phyloP scores from a whole-genome alignment of 106 monocot species.

The Acanthochlamys bracteata region DNA sequence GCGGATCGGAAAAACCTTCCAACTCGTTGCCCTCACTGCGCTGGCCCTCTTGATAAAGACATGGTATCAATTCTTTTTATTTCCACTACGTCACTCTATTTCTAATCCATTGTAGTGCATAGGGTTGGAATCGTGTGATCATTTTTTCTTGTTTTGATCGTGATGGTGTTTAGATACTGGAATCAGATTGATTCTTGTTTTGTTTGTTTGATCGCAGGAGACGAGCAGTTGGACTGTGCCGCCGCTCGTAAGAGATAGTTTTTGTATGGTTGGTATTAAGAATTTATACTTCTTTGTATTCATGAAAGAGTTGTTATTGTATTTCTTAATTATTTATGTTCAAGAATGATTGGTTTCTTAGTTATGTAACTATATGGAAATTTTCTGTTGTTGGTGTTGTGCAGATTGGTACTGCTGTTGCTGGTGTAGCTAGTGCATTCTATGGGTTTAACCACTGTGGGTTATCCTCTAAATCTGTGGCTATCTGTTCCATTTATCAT shows the following conservation, averaged over 20 bases:
- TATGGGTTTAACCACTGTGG: constrained; percentile 93
- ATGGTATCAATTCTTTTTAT: constrained; percentile 30
- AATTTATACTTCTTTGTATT: not conserved
- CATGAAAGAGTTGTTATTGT: no score
- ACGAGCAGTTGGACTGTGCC: constrained; percentile 75
- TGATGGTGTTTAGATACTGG: not conserved
- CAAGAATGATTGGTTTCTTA: not conserved
- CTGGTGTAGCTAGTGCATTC: constrained; percentile 65
- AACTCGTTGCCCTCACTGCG: constrained; percentile 51
- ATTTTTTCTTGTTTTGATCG: not conserved
- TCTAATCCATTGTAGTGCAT: no score
- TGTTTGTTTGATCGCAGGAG: constrained; percentile 34
- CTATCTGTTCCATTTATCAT: no score
- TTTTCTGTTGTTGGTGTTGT: constrained; percentile 7
- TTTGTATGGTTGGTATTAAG: constrained; percentile 44
- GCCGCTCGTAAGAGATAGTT: constrained; percentile 75
- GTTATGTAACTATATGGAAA: not conserved
- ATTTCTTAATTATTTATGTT: not conserved
- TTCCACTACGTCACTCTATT: not conserved
- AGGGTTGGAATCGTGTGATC: no score
- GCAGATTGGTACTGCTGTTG: constrained; percentile 81
- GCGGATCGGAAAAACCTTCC: constrained; percentile 16
- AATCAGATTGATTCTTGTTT: no score
- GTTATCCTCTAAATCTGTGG: not conserved
- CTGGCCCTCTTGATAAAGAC: constrained; percentile 72